Evolutionary conservation across 2,329 filamentous ascomycete genomes (phyloP).

Genomic region (Ophiognomonia clavigignenti-juglandacearum): DNA sequence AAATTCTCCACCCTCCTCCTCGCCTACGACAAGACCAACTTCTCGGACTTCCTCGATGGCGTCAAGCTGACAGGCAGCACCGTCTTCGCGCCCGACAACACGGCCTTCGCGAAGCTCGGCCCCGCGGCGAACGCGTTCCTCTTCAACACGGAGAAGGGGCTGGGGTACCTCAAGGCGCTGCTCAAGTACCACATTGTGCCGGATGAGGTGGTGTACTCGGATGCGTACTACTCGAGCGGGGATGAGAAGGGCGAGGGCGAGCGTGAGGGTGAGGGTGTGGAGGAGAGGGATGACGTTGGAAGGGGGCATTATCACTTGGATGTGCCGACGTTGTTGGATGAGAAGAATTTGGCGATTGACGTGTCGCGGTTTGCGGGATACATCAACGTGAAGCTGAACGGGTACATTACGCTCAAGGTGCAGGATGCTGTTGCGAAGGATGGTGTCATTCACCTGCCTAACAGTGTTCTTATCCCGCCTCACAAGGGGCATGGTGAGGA

Average conservation of each 20-base stretch:
- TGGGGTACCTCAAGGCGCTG: slow-evolving; percentile 71
- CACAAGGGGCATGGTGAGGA: slow-evolving; percentile 41
- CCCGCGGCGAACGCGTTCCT: slow-evolving; percentile 74
- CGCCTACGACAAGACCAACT: slow-evolving; percentile 68
- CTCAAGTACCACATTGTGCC: slow-evolving; percentile 74
- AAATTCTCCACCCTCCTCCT: slow-evolving; percentile 77
- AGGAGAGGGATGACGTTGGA: slow-evolving; percentile 32
- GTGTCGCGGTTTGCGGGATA: slow-evolving; percentile 64
- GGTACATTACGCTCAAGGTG: slow-evolving; percentile 58
- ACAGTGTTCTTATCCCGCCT: slow-evolving; percentile 71
- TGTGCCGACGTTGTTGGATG: slow-evolving; percentile 66
- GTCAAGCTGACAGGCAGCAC: slow-evolving; percentile 59
- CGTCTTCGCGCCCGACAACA: slow-evolving; percentile 76
- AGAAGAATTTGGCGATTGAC: slow-evolving; percentile 65
- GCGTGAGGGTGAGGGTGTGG: slow-evolving; percentile 31
- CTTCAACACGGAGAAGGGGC: slow-evolving; percentile 68
- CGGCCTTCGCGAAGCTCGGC: slow-evolving; percentile 73
- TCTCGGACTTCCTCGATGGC: slow-evolving; percentile 56
- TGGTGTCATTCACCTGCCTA: slow-evolving; percentile 77
- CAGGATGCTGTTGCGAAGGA: slow-evolving; percentile 70
- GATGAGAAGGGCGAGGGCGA: slow-evolving; percentile 31
- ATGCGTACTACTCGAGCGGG: slow-evolving; percentile 62
- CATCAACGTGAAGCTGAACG: slow-evolving; percentile 71
- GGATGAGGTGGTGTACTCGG: slow-evolving; percentile 75
- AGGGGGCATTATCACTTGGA: slow-evolving; percentile 60